Evolutionary conservation across 805 yeast genomes (phyloP).

Genomic region (Allodekkera sacchari): DNA sequence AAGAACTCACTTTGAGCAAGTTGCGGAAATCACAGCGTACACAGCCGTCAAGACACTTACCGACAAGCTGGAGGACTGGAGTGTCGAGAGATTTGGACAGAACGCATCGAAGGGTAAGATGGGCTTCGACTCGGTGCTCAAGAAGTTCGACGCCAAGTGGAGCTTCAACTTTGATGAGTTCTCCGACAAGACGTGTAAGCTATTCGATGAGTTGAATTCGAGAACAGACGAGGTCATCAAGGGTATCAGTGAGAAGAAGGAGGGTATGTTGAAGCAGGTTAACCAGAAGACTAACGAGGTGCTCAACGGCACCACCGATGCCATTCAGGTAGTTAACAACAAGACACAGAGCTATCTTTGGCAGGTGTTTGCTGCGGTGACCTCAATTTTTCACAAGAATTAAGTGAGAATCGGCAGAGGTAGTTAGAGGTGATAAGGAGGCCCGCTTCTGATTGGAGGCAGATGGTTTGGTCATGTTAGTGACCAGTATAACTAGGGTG

Average conservation of each 20-base stretch:
- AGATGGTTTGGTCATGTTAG: conserved; percentile 4
- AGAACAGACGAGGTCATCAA: conserved; percentile 16
- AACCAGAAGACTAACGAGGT: conserved; percentile 14
- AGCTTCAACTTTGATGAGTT: conserved; percentile 14
- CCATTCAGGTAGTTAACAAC: conserved; percentile 10
- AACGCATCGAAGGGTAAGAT: conserved; percentile 75
- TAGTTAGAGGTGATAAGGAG: background rate
- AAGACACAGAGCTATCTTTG: conserved; percentile 5
- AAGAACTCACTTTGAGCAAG: conserved; percentile 64
- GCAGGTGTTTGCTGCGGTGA: conserved; percentile 1
- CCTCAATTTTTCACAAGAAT: conserved; percentile 3
- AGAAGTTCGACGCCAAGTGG: conserved; percentile 34
- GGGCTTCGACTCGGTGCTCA: conserved; percentile 79
- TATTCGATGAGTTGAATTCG: conserved; percentile 11
- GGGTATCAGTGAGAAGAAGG: conserved; percentile 19
- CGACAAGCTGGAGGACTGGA: conserved; percentile 86
- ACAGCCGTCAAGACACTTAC: conserved; percentile 63
- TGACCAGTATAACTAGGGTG: conserved; percentile 5
- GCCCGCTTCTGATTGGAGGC: conserved; percentile 2
- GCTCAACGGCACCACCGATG: conserved; percentile 2
- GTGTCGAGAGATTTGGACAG: conserved; percentile 78
- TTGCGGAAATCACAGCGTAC: conserved; percentile 84
- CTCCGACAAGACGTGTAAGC: conserved; percentile 11
- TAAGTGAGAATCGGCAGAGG: conserved; percentile 4
- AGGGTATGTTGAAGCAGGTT: conserved; percentile 16